phyloP scores from a whole-genome alignment of 768 basidiomycete species.

The Vararia minispora region DNA sequence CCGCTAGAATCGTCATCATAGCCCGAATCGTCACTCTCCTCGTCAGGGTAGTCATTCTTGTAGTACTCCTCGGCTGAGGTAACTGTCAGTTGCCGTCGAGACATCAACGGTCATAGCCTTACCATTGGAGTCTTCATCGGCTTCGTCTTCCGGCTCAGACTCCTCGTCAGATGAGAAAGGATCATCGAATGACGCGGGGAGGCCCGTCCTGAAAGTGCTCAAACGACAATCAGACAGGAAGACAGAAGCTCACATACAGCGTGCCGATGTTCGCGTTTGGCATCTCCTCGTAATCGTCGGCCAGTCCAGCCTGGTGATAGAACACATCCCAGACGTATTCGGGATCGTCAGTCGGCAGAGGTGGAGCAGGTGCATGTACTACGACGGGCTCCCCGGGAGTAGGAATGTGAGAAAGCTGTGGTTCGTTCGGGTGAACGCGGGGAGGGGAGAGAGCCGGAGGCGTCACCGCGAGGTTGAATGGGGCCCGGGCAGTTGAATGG shows the following conservation, averaged over 20 bases:
- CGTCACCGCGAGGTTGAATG: conserved; percentile 2
- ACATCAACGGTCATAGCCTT: too few species aligned
- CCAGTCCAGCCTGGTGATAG: conserved; percentile 53
- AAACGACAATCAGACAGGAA: neutral
- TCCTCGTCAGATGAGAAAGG: conserved; percentile 42
- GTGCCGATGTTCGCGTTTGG: conserved; percentile 48
- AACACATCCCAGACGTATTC: conserved; percentile 85
- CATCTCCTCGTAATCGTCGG: conserved; percentile 46
- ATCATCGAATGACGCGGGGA: conserved; percentile 47
- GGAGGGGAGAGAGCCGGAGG: conserved; percentile 2
- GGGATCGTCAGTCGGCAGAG: conserved; percentile 18
- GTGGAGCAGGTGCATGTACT: conserved; percentile 3
- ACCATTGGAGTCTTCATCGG: conserved; percentile 83
- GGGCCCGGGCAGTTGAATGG: conserved; percentile 6
- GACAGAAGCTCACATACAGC: conserved; percentile 33
- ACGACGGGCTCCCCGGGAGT: neutral
- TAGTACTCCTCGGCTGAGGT: conserved; percentile 73
- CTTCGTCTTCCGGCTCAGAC: conserved; percentile 61
- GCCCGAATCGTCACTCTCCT: conserved; percentile 29
- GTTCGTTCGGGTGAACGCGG: conserved; percentile 1
- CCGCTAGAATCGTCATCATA: conserved; percentile 17
- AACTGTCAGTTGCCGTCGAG: too few species aligned
- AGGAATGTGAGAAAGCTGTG: too few species aligned
- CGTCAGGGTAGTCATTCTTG: conserved; percentile 79
- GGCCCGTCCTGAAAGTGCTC: conserved; percentile 37